Evolutionary conservation across 1,284 basidiomycete genomes (phyloP).

Genomic region (Ustilago sp.): DNA sequence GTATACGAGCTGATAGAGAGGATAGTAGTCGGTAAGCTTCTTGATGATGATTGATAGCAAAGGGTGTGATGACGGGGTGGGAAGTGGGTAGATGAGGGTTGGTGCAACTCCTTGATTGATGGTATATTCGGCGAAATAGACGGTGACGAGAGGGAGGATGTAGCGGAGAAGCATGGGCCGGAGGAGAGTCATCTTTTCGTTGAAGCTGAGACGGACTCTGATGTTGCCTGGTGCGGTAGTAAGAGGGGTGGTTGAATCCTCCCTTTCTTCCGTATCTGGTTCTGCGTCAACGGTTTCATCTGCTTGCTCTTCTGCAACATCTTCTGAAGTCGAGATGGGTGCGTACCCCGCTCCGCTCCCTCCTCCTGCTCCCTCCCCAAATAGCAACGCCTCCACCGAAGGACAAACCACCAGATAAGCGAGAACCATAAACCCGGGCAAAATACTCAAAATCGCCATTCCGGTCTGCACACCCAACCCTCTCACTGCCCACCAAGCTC

Average conservation of each 20-base stretch:
- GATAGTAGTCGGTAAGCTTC: constrained; percentile 91
- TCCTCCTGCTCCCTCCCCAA: neutral
- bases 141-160: constrained; percentile 64
- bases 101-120: constrained; percentile 75
- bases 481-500: constrained; percentile 93
- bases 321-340: constrained; percentile 26
- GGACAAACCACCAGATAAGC: constrained; percentile 57
- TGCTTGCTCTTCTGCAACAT: neutral
- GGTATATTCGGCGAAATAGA: constrained; percentile 68
- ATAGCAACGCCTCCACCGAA: constrained; percentile 23
- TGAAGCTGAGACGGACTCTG: constrained; percentile 43
- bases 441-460: constrained; percentile 73
- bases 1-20: constrained; percentile 73
- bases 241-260: neutral
- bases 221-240: neutral
- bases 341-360: constrained; percentile 12
- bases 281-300: constrained; percentile 4
- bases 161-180: constrained; percentile 64
- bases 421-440: constrained; percentile 60
- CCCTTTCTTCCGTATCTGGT: neutral
- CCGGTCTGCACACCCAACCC: constrained; percentile 85
- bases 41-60: constrained; percentile 82
- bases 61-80: constrained; percentile 75
- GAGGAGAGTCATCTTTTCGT: constrained; percentile 63
- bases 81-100: constrained; percentile 89